Evolutionary conservation across 2,329 filamentous ascomycete species (phyloP), one percentile per base, ranked within the genome.

Genomic region (Curvularia lunata): DNA sequence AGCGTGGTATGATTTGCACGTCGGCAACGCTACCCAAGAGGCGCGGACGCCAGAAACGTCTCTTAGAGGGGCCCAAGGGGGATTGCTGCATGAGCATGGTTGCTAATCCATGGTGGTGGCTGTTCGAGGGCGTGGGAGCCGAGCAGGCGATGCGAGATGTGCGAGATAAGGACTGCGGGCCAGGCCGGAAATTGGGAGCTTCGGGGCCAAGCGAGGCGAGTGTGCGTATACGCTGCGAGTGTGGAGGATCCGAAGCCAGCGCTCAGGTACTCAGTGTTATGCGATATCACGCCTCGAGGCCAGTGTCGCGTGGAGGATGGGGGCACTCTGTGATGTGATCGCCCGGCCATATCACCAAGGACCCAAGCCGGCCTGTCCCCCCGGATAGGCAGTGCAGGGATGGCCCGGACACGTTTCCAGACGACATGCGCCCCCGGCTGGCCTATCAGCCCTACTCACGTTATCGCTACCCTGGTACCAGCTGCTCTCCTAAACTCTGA

Each of bases 381-480:
- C n/a, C 5, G n/a, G 43, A 34, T 51, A 48, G 30, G 34, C 41
- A 48, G 19, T 12, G 16, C 51, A 54, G 55, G 55, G 51, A 25
- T 46, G 46, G 55, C 55, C 41, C 49, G 40, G 45, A 54, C 46
- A 23, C 30, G 51, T 54, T 58, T 53, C 37, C 38, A 48, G 46
- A 48, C 54, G 34, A 37, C 34, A 18, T 32, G 38, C 28, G 43
- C 34, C 27, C 42, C 43, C 46, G 48, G 43, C 54, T 43, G 47
- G 61, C 63, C 63, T 65, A 65, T 65, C 63, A 65, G 43, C 37
- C 45, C 19, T 25, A 19, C 28, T 60, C 49, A 62, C 54, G 61
- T 65, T 65, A 65, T 65, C 63, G 56, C 32, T 34, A 54, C 41
- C 51, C 58, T 48, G 59, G 63, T 48, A 27, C 23, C 23, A 21